Evolutionary conservation across 2,329 filamentous ascomycete genomes (phyloP), one percentile per base, ranked within the genome.

Genomic region (Sphaerulina vaccinii): DNA sequence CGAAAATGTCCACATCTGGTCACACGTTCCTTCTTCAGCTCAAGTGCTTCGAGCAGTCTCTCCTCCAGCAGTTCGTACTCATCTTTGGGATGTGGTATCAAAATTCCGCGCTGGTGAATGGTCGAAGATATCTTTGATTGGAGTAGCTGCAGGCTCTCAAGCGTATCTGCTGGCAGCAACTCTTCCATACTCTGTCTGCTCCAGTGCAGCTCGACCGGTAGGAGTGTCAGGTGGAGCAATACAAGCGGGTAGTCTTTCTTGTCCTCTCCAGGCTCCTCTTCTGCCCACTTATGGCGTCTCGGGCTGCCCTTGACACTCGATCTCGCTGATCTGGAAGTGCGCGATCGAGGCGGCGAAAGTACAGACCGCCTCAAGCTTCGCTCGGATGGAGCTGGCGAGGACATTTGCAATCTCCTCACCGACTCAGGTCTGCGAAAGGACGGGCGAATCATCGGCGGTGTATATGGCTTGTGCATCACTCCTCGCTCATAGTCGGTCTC

Each of bases 21-120:
- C 37, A 91, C 83, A 2, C 85, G 78, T 2, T 86, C 86, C 23
- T 84, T 73, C 1, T 83, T 84, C 13, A 92, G 74, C 66, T 90
- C 87, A 39, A 91, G 71, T 1, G 85, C 84, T 68, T 91, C 87
- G 2, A 91, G 73, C 27, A 92, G 75, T 22, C 87, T 77, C 71
- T 91, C 88, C 70, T 92, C 87, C 0, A 93, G 78, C 51, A 89
- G 72, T 68, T 91, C 88, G 63, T 88, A 92, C 66, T 91, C 88
- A 50, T 86, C 85, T 60, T 88, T 82, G 1, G 88, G 88, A 65
- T 93, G 89, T 1, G 87, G 82, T 6, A 93, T 78, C 37, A 93
- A 73, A 27, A 93, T 78, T 80, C 57, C 88, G 18, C 88, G 79
- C 64, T 87, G 85, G 43, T 87, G 78, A 9, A 90, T 82, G 0